phyloP scores from a whole-genome alignment of 495 filamentous ascomycete species.

The Annulohypoxylon nitens region DNA sequence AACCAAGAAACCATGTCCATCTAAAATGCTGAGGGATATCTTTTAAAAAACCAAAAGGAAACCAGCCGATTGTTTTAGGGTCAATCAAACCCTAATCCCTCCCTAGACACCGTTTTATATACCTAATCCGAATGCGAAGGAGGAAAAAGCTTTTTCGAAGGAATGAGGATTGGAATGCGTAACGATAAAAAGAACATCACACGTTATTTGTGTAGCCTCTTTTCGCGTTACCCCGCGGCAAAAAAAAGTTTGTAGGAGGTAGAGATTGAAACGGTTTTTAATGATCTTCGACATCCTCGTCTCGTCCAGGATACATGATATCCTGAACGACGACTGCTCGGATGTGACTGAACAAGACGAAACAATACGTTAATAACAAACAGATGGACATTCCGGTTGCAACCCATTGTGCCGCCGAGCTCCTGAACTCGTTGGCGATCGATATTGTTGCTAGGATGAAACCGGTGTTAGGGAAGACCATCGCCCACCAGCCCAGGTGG shows the following conservation, averaged over 20 bases:
- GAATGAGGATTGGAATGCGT: constrained; percentile 18
- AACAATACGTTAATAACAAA: constrained; percentile 68
- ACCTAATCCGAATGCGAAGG: constrained; percentile 18
- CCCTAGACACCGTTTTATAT: constrained; percentile 30
- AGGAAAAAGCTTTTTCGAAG: constrained; percentile 13
- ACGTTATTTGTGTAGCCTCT: constrained; percentile 41
- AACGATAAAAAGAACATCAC: constrained; percentile 39
- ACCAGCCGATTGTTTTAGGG: constrained; percentile 43
- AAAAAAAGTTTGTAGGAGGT: background rate
- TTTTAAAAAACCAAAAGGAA: constrained; percentile 43
- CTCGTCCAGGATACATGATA: constrained; percentile 75
- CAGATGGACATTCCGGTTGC: constrained; percentile 66
- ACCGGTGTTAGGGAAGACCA: constrained; percentile 73
- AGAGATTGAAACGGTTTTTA: constrained; percentile 23
- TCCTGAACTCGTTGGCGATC: constrained; percentile 59
- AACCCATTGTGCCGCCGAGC: constrained; percentile 60
- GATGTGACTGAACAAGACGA: constrained; percentile 67
- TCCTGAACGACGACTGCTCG: constrained; percentile 67
- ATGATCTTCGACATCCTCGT: constrained; percentile 66
- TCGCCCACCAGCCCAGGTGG: constrained; percentile 69
- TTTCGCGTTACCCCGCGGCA: constrained; percentile 5
- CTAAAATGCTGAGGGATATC: constrained; percentile 46
- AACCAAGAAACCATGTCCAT: constrained; percentile 31
- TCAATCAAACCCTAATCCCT: constrained; percentile 29
- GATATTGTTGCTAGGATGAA: constrained; percentile 65